Evolutionary conservation across 768 basidiomycete species (phyloP).

Genomic region (Phlegmacium glaucopus): DNA sequence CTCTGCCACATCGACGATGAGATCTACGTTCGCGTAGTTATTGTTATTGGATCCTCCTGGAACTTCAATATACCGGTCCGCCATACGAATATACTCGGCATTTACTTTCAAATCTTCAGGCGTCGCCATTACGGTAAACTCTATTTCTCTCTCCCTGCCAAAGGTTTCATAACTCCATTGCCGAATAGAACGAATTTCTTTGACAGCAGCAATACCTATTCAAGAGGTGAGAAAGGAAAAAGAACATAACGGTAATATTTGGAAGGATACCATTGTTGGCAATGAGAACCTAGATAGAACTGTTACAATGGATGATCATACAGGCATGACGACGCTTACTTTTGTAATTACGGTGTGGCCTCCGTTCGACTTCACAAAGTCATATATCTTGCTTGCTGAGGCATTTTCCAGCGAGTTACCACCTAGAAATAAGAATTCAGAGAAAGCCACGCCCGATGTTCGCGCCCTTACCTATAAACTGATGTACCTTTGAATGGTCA

Average conservation of each 20-base stretch:
- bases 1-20: conserved; percentile 97
- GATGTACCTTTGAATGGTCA: conserved; percentile 53
- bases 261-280: conserved; percentile 84
- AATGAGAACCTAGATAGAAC: conserved; percentile 76
- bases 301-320: conserved; percentile 4
- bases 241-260: neutral
- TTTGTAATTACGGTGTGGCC: conserved; percentile 99
- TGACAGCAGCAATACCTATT: conserved; percentile 96
- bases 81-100: conserved; percentile 99
- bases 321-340: conserved; percentile 42
- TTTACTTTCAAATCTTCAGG: conserved; percentile 99
- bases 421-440: conserved; percentile 45
- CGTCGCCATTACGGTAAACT: conserved; percentile 99
- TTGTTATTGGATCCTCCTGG: conserved; percentile 98
- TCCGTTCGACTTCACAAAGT: conserved; percentile 88
- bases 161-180: conserved; percentile 99
- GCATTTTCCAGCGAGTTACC: conserved; percentile 91
- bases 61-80: conserved; percentile 97
- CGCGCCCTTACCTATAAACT: conserved; percentile 43
- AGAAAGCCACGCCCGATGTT: conserved; percentile 1
- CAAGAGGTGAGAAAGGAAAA: conserved; percentile 18
- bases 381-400: conserved; percentile 70
- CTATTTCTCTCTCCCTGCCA: conserved; percentile 91
- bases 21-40: conserved; percentile 99
- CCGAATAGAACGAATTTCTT: conserved; percentile 97